Evolutionary conservation across 2,329 filamentous ascomycete genomes (phyloP), one percentile per base, ranked within the genome.

Genomic region (Fusarium austroafricanum): DNA sequence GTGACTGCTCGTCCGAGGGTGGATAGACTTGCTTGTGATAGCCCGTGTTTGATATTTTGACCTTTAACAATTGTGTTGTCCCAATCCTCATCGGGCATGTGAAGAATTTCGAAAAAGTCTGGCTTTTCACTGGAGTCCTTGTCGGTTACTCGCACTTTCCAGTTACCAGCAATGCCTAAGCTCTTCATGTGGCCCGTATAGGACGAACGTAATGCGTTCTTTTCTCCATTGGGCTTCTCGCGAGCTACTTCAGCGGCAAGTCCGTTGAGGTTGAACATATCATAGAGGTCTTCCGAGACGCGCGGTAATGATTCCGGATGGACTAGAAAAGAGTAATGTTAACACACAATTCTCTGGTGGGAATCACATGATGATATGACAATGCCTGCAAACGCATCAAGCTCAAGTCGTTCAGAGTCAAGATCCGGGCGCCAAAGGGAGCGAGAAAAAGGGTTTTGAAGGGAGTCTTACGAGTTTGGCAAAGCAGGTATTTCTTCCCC

Each of bases 171-270:
- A 26, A 90, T 82, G 35, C 86, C 87, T 31, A 90, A 79, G 44
- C 83, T 84, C 80, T 90, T 90, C 75, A 90, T 88, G 68, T 90
- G 87, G 52, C 87, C 87, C 77, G 90, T 90, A 80, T 90, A 90
- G 17, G 88, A 90, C 75, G 90, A 90, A 26, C 88, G 84, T 47
- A 90, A 81, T 67, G 86, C 86, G 73, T 90, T 90, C 82, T 90
- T 90, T 76, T 89, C 86, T 68, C 88, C 88, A 75, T 89, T 89
- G 15, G 87, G 86, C 74, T 89, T 86, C 53, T 86, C 86, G 63
- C 88, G 84, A 63, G 88, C 88, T 39, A 90, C 87, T 68, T 88
- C 85, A 58, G 84, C 83, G 59, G 88, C 88, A 55, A 90, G 83
- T 52, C 77, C 79, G 46, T 82, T 81, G 68, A 90, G 78, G 72